Evolutionary conservation across 768 basidiomycete genomes (phyloP).

Genomic region (Kwoniella mangroviensis): DNA sequence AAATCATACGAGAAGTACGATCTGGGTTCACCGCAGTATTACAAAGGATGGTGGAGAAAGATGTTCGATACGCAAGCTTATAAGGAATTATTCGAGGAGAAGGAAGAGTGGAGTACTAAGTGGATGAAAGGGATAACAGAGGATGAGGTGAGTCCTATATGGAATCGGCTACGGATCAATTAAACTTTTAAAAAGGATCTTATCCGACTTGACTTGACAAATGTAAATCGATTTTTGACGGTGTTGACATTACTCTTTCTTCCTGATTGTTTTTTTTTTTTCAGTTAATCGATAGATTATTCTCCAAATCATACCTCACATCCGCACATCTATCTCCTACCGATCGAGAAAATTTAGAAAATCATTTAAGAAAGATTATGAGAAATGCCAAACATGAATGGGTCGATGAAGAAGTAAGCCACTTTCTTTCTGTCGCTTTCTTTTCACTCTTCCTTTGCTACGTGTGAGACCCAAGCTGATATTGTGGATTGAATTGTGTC

Average conservation of each 20-base stretch:
- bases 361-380: constrained; percentile 66
- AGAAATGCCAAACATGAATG: constrained; percentile 67
- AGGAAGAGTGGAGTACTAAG: constrained; percentile 62
- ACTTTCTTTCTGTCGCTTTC: not conserved
- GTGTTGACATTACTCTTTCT: no score
- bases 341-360: constrained; percentile 61
- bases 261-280: no score
- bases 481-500: not conserved
- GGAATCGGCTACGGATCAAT: no score
- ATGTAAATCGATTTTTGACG: no score
- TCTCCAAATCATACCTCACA: constrained; percentile 85
- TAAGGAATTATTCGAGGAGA: constrained; percentile 65
- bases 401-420: constrained; percentile 68
- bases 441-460: not conserved
- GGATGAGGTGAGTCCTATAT: constrained; percentile 55
- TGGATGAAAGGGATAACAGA: constrained; percentile 65
- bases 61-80: constrained; percentile 72
- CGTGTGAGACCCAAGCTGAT: not conserved
- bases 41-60: constrained; percentile 73
- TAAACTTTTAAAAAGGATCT: no score
- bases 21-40: constrained; percentile 78
- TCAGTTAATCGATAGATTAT: constrained; percentile 66
- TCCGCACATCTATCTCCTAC: constrained; percentile 67
- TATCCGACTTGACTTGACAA: no score
- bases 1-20: constrained; percentile 73